Base-by-base conservation (phyloP, 2,329 filamentous ascomycete genomes). In the Raffaelea albimanens region DNA sequence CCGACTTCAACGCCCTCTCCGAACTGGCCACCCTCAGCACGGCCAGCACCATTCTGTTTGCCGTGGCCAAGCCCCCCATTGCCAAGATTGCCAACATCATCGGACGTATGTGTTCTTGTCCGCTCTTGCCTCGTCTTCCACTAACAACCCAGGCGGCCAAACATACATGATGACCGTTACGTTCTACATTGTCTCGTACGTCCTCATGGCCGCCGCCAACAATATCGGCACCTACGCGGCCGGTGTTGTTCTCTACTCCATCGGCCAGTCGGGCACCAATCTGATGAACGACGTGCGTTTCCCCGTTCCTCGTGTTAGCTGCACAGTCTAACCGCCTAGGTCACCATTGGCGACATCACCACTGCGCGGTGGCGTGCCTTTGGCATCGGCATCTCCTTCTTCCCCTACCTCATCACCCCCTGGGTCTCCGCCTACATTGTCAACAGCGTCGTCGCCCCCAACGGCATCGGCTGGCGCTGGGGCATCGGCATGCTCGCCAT, bases 291-390 rank as follows among this genome's bases (percentile, higher is more conserved):
- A 82, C 20, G 11, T n/a, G n/a, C n/a, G n/a, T 8, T 8, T 16
- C 19, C n/a, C n/a, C n/a, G n/a, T 16, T 38, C 19, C 16, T 38
- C 16, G 34, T 38, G 14, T 38, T 38, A 7, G 16, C 34, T 38
- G 14, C 34, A 46, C 21, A n/a, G 33, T 40, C 53, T 76, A n/a
- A n/a, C n/a, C n/a, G n/a, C n/a, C n/a, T n/a, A n/a, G n/a, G n/a
- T 83, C 44, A 78, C 82, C 54, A 73, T 82, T 39, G 76, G 78
- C 1, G 80, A 83, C 57, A 71, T 79, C n/a, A 80, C 76, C 4
- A 64, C 61, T 0, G 60, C 58, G 61, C 74, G 64, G 53, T 80
- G 50, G 62, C 73, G 56, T 70, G 79, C 57, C 63, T 74, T 61
- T 67, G 51, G 60, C 71, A 46, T 74, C 67, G 61, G 72, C 60